A percentile compares a stretch with the other conserved stretches of the same genome.
Conservation (phyloP, 192 early-diverging fungal species). For the Entophlyctis luteolus region DNA sequence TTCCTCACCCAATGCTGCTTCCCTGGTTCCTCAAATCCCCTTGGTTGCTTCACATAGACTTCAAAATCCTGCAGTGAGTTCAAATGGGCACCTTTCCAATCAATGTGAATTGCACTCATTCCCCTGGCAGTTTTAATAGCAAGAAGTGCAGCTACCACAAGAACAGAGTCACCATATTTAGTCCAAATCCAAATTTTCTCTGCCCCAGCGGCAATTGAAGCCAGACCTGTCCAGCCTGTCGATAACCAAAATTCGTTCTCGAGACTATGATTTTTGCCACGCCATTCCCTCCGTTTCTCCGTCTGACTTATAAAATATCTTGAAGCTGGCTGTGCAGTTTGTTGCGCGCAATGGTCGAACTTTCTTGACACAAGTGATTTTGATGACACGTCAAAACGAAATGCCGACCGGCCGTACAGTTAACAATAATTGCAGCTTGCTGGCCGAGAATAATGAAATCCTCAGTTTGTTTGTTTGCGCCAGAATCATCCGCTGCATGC, state of each 20-base stretch:
- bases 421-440: constrained; percentile 44
- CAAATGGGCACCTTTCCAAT: too few relatives aligned
- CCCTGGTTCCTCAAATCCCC: too few relatives aligned
- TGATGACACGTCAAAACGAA: neutral
- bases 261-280: constrained; percentile 10
- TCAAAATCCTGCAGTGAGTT: too few relatives aligned
- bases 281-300: constrained; percentile 6
- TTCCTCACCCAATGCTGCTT: too few relatives aligned
- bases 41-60: too few relatives aligned
- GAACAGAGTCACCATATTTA: constrained; percentile 10
- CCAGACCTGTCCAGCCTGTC: neutral
- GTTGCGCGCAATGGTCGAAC: constrained; percentile 88
- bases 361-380: constrained; percentile 67
- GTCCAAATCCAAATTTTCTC: neutral
- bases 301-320: constrained; percentile 47
- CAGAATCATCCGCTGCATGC: constrained; percentile 85
- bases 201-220: neutral
- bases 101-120: too few relatives aligned
- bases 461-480: constrained; percentile 93
- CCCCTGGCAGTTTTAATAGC: too few relatives aligned
- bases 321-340: constrained; percentile 92
- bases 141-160: constrained; percentile 21
- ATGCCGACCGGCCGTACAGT: too few relatives aligned
- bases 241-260: neutral
- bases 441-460: constrained; percentile 79